Conservation (phyloP, 2,329 filamentous ascomycete species). For the Epichloe typhina region DNA sequence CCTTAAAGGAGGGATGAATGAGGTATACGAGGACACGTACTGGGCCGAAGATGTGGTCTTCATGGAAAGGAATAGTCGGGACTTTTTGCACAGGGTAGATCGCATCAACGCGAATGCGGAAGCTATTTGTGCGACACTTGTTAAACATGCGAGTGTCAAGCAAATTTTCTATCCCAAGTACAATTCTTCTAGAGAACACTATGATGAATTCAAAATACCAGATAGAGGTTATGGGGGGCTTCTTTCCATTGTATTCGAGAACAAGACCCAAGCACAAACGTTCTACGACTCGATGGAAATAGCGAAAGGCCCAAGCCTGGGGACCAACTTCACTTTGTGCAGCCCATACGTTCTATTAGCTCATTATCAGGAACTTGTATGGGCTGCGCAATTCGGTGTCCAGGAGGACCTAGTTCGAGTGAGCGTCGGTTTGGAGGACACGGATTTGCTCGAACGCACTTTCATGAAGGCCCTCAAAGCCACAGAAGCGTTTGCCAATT, state of each 20-base stretch:
- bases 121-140: conserved; percentile 61
- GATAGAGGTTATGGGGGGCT: conserved; percentile 81
- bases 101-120: conserved; percentile 80
- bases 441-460: conserved; percentile 45
- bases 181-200: conserved; percentile 54
- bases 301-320: conserved; percentile 85
- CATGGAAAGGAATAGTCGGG: conserved; percentile 89
- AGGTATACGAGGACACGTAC: conserved; percentile 74
- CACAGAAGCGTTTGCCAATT: conserved; percentile 15
- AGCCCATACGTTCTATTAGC: conserved; percentile 87
- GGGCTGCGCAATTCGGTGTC: conserved; percentile 73
- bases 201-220: conserved; percentile 63
- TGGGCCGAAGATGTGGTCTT: conserved; percentile 93
- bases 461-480: conserved; percentile 60
- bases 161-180: conserved; percentile 78
- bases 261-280: conserved; percentile 53
- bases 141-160: conserved; percentile 50
- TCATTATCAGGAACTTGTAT: conserved; percentile 85
- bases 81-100: conserved; percentile 72
- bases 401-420: conserved; percentile 69
- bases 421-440: conserved; percentile 81
- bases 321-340: conserved; percentile 90
- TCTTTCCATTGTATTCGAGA: conserved; percentile 69
- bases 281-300: conserved; percentile 84
- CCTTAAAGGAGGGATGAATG: conserved; percentile 52